These are phyloP conservation scores for Trypanosoma boissoni DNA, from an alignment of 208 protist genomes.

Conservation along the genomic window DNA sequence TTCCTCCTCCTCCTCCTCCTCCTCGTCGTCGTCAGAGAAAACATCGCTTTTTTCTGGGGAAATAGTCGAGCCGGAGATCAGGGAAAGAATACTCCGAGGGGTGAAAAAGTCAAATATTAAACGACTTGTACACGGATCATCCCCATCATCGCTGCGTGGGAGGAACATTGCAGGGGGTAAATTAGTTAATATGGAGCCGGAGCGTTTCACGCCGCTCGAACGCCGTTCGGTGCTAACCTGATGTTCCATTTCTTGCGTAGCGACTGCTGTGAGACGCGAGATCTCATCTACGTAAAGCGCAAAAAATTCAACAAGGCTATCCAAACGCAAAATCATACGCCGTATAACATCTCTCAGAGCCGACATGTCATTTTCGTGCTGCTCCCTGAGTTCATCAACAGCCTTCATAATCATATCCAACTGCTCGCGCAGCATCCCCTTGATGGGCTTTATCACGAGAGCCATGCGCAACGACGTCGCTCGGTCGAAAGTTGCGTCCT, in stretches of 20 bases:
- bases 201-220: neutral
- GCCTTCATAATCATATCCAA: conserved; percentile 10
- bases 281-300: conserved; percentile 20
- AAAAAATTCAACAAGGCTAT: conserved; percentile 26
- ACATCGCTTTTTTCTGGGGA: neutral
- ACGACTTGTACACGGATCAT: conserved; percentile 6
- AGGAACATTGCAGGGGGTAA: too few relatives aligned
- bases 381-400: conserved; percentile 11
- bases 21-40: neutral
- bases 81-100: too few relatives aligned
- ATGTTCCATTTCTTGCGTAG: conserved; percentile 2
- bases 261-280: neutral
- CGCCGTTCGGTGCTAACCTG: neutral
- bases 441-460: neutral
- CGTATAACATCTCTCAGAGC: conserved; percentile 16
- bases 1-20: neutral
- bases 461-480: neutral
- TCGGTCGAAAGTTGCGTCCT: neutral
- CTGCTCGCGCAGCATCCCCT: conserved; percentile 21
- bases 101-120: conserved; percentile 19
- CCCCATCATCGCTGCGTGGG: neutral
- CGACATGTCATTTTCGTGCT: conserved; percentile 21
- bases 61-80: neutral
- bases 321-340: conserved; percentile 19
- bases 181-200: too few relatives aligned